Percentiles rank a stretch among this genome's conserved stretches.
Conservation (phyloP, 495 filamentous ascomycete genomes). For the Neurospora sp. region DNA sequence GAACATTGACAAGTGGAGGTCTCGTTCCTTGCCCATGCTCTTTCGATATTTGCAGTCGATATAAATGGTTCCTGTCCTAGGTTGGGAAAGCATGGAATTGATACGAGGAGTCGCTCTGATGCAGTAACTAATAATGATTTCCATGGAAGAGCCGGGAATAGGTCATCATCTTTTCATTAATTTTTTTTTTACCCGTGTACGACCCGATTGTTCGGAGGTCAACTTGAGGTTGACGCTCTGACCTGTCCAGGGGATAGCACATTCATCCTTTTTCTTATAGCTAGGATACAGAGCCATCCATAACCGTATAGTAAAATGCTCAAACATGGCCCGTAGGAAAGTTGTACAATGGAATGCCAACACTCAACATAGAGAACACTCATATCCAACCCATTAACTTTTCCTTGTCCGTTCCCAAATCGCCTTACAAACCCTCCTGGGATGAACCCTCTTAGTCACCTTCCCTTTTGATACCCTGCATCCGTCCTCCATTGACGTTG, state of each 20-base stretch:
- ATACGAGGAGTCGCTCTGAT: background rate
- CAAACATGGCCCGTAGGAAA: background rate
- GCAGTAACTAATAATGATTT: background rate
- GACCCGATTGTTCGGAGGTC: background rate
- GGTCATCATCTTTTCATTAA: background rate
- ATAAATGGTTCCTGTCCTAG: background rate
- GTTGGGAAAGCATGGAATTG: background rate
- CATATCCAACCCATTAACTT: background rate
- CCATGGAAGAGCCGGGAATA: background rate
- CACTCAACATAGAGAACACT: background rate
- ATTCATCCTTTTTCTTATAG: background rate
- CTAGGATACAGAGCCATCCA: background rate
- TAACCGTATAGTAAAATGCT: background rate
- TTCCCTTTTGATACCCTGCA: background rate
- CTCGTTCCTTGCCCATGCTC: background rate
- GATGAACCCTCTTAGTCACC: background rate
- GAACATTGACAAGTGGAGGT: background rate
- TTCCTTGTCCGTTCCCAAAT: background rate
- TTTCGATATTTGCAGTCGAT: background rate
- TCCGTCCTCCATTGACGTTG: background rate
- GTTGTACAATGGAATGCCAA: background rate
- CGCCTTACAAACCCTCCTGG: background rate
- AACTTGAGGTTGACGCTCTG: background rate
- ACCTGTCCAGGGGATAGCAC: background rate
- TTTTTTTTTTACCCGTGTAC: background rate